Conservation (phyloP, 257 asterid genomes). For the Solanum gandarillasii region DNA sequence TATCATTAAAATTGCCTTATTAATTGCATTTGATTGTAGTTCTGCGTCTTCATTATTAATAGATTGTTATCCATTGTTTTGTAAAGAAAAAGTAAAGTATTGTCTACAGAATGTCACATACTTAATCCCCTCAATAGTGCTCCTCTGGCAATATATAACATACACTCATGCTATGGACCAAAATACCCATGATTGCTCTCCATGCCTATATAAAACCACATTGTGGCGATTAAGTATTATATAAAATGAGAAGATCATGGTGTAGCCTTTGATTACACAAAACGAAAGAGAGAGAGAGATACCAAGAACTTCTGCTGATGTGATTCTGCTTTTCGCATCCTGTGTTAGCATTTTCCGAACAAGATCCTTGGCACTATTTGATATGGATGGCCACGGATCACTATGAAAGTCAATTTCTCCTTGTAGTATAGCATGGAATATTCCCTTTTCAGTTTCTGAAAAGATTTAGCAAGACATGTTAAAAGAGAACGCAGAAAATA, state of each 20-base stretch:
- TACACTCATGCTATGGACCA: background rate
- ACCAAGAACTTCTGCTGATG: conserved; percentile 52
- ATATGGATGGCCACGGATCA: conserved; percentile 60
- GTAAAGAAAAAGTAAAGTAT: background rate
- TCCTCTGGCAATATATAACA: background rate
- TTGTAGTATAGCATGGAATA: conserved; percentile 40
- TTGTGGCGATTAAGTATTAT: background rate
- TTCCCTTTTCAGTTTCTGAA: conserved; percentile 54
- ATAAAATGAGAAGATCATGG: background rate
- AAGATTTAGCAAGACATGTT: background rate
- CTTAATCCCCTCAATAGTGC: background rate
- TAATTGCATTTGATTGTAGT: background rate
- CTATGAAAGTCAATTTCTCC: conserved; percentile 44
- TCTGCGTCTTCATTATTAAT: background rate
- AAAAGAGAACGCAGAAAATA: background rate
- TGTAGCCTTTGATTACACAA: background rate
- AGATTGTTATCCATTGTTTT: background rate
- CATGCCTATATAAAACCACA: background rate
- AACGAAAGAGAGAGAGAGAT: background rate
- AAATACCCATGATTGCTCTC: background rate
- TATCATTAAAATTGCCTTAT: background rate
- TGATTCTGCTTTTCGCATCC: conserved; percentile 40
- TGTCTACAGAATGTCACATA: background rate
- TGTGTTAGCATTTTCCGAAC: conserved; percentile 41
- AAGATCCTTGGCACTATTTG: conserved; percentile 48